Base-by-base conservation (phyloP, 1,284 basidiomycete genomes). In the Termitomyces sp. region DNA sequence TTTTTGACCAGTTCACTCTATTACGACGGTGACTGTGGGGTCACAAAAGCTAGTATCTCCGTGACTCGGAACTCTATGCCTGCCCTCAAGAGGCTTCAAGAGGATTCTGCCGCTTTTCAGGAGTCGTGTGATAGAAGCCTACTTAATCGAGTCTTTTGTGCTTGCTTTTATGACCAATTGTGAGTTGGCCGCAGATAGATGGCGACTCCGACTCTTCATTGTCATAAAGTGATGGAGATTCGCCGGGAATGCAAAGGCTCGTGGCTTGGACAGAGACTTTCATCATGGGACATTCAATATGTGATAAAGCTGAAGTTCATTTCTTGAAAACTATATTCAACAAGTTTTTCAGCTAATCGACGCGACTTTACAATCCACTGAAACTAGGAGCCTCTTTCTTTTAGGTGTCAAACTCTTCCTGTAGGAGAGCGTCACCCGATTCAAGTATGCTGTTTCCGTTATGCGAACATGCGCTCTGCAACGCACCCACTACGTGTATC, bases 401-500 rank as follows among this genome's bases (percentile, higher is more conserved):
- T 19, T 26, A 6, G 12, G 24, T 17, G 3, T 26, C 5, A 13
- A n/a, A 3, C 26, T 28, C 9, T 17, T 28, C 21, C 2, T 38
- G 13, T 0, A 15, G 17, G 26, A 24, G 3, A 17, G 19, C 0
- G 31, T 24, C n/a, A 15, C 1, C 8, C 33, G 19, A n/a, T 9
- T 10, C 33, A 26, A 34, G 9, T 9, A 24, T 36, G 24, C 2
- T 9, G 3, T 26, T 17, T 15, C 24, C 15, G 33, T 38, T 28
- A 31, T 40, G 19, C 46, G 17, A 26, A 38, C 24, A 52, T 21
- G 47, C 41, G 9, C 39, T 46, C 17, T 54, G 42, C 55, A 62
- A 58, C 17, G 55, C 42, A 39, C 40, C 33, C 19, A 43, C 47
- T 58, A 57, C 57, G 57, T 62, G 61, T 55, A 45, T 54, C 28